A percentile compares a stretch with the other conserved stretches of the same genome.
phyloP scores from a whole-genome alignment of 2,329 filamentous ascomycete genomes.

The Fusarium sp. region DNA sequence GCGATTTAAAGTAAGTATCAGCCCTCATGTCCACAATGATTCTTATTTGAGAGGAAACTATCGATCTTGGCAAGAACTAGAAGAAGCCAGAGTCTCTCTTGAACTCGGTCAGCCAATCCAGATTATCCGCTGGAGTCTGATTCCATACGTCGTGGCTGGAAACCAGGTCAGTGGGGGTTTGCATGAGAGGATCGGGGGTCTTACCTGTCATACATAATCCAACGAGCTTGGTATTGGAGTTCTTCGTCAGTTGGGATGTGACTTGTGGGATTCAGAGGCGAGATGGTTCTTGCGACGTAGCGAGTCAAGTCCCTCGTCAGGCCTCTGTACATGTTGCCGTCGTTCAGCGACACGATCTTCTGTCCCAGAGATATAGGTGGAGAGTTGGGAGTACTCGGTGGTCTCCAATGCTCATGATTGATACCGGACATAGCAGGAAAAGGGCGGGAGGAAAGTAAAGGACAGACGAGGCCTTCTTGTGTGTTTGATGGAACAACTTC shows the following conservation, averaged over 20 bases:
- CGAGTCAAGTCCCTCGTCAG: constrained; percentile 34
- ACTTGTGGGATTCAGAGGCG: constrained; percentile 44
- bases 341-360: constrained; percentile 8
- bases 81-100: constrained; percentile 8
- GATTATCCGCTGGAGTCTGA: constrained; percentile 18
- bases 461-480: background rate
- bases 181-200: fast-evolving
- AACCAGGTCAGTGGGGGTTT: background rate
- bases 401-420: too few relatives aligned
- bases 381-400: fast-evolving
- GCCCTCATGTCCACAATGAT: background rate
- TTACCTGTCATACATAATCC: constrained; percentile 47
- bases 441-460: fast-evolving
- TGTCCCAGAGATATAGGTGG: background rate
- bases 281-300: constrained; percentile 44
- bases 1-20: background rate
- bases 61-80: background rate
- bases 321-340: constrained; percentile 18
- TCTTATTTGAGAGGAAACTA: background rate
- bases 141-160: constrained; percentile 15
- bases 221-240: constrained; percentile 48
- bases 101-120: constrained; percentile 8
- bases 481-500: background rate
- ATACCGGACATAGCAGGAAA: background rate
- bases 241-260: constrained; percentile 50